Evolutionary conservation across 345 rosid genomes (phyloP).

Genomic region (Dipteronia sinensis): DNA sequence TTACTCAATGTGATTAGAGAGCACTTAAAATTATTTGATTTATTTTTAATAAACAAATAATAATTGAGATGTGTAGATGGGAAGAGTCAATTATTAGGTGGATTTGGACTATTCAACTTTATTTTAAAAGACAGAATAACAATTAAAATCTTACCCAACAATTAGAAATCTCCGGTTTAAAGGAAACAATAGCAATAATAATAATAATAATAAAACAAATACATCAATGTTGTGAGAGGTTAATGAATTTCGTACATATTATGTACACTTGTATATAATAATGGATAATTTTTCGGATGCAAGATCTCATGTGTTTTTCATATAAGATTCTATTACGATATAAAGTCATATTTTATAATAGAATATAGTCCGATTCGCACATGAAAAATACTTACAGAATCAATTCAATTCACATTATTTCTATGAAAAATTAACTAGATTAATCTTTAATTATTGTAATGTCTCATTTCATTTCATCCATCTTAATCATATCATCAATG

Average conservation of each 20-base stretch:
- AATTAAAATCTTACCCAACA: conserved; percentile 14
- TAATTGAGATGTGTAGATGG: neutral
- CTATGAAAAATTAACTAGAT: too few species aligned
- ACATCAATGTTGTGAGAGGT: conserved; percentile 9
- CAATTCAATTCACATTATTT: too few species aligned
- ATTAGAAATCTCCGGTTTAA: neutral
- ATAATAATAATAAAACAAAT: conserved; percentile 26
- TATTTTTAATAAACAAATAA: neutral
- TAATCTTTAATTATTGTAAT: neutral
- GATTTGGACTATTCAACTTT: conserved; percentile 25
- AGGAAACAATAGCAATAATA: conserved; percentile 3
- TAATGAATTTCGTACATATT: too few species aligned
- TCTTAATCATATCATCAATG: neutral
- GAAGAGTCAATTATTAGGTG: conserved; percentile 30
- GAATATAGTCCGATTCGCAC: too few species aligned
- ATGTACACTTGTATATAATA: too few species aligned
- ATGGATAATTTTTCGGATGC: too few species aligned
- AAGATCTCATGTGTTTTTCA: too few species aligned
- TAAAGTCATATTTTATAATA: too few species aligned
- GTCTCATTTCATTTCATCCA: neutral
- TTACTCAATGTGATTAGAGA: neutral
- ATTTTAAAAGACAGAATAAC: neutral
- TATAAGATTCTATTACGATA: too few species aligned
- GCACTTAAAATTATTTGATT: too few species aligned
- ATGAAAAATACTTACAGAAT: too few species aligned